Evolutionary conservation across 1,139 yeast species (phyloP), one percentile per base, ranked within the genome.

Genomic region (Arxiozyma heterogenica): DNA sequence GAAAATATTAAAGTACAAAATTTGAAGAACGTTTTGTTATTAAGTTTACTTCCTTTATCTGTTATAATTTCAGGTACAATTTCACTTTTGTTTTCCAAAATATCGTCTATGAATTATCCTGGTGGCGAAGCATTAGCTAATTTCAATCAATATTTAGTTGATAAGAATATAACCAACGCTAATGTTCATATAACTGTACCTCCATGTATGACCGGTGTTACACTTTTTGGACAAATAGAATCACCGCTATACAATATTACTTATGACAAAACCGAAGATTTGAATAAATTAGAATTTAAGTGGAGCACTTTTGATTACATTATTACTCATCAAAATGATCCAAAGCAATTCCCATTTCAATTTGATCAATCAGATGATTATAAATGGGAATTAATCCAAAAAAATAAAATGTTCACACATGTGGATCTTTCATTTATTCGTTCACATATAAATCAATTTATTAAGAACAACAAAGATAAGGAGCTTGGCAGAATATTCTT

Each of bases 141-240:
- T 44, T 76, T 86, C 56, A 86, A 88, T 63, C 60, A 73, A 7
- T 70, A 73, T 51, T 61, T 84, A 15, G 50, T 71, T 27, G 53
- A 53, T 18, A 61, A 54, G 49, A 58, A 58, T 44, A 56, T 63
- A 44, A 63, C 55, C 41, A 59, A 59, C 20, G 66, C 73, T 4
- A 62, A 74, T 0, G 81, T 89, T 6, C 96, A 90, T 66, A 71
- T 89, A 72, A 95, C 87, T 63, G 84, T 84, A 1, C 82, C 87
- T 0, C 78, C 94, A 1, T 87, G 96, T 65, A 89, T 89, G 95
- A 81, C 91, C 0, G 98, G 98, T 8, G 84, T 84, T 7, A 80
- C 90, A 4, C 74, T 82, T 54, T 91, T 91, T 69, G 84, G 84
- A 1, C 84, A 87, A 64, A 61, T 82, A 6, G 61, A 61, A 39